A percentile compares a stretch with the other conserved stretches of the same genome.
Evolutionary conservation across 169 alveolate species (phyloP).

Genomic region (Pseudocohnilembus persalinus): DNA sequence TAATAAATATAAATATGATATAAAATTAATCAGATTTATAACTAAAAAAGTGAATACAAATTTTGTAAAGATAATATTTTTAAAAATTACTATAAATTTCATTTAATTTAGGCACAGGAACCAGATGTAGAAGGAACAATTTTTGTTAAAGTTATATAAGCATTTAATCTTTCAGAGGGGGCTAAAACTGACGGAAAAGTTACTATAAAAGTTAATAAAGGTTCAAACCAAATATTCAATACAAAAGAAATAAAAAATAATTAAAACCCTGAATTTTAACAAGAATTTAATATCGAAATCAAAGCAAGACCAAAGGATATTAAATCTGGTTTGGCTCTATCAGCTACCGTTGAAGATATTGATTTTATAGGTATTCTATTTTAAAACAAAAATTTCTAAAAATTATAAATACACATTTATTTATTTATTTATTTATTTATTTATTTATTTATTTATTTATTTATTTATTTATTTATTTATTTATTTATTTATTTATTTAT

Average conservation of each 20-base stretch:
- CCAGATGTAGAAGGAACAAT: constrained; percentile 11
- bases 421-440: too few species aligned
- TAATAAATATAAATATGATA: too few species aligned
- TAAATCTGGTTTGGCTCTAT: neutral
- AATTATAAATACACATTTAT: too few species aligned
- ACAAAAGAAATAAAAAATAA: neutral
- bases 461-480: too few species aligned
- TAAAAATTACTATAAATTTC: too few species aligned
- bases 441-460: too few species aligned
- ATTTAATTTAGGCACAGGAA: neutral
- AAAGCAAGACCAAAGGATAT: constrained; percentile 4
- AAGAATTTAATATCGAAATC: neutral
- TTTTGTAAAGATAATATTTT: too few species aligned
- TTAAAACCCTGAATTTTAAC: constrained; percentile 5
- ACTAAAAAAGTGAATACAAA: too few species aligned
- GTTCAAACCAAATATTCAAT: neutral
- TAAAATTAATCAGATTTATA: too few species aligned
- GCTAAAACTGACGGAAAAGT: neutral
- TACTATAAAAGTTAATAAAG: neutral
- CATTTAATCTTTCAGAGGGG: neutral
- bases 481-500: too few species aligned
- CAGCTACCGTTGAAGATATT: neutral
- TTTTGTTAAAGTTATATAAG: constrained; percentile 5
- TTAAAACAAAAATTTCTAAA: too few species aligned
- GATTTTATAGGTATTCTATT: too few species aligned